phyloP scores from a whole-genome alignment of 306 rosid genomes.

The Quillaja saponaria region DNA sequence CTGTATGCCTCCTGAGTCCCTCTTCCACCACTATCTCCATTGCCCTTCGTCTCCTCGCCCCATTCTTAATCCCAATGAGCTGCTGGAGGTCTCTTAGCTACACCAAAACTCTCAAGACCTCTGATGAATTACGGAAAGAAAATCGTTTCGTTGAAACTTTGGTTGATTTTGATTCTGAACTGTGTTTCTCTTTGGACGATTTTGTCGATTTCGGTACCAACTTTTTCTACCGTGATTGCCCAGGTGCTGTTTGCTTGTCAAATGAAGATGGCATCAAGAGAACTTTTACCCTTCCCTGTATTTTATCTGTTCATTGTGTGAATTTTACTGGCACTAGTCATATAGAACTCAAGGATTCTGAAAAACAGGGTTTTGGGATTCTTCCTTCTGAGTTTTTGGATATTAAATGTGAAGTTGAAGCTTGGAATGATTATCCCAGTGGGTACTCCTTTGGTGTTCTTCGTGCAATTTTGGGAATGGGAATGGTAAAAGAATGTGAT shows the following conservation, averaged over 20 bases:
- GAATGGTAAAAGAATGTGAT: conserved; percentile 29
- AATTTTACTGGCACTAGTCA: conserved; percentile 7
- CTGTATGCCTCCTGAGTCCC: conserved; percentile 52
- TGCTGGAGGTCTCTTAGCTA: conserved; percentile 43
- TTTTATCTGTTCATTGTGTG: conserved; percentile 54
- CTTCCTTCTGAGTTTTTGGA: conserved; percentile 64
- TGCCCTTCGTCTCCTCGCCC: conserved; percentile 62
- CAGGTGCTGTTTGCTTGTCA: conserved; percentile 57
- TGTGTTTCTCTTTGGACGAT: conserved; percentile 52
- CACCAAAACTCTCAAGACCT: conserved; percentile 46
- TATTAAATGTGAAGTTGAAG: conserved; percentile 48
- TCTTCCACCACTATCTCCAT: conserved; percentile 63
- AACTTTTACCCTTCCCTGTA: conserved; percentile 55
- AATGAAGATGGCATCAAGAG: conserved; percentile 25
- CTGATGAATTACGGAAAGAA: conserved; percentile 20
- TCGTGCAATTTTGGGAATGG: conserved; percentile 39
- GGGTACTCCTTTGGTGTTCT: conserved; percentile 41
- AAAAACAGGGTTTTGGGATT: conserved; percentile 20
- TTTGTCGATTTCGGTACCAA: conserved; percentile 36
- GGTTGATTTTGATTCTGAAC: conserved; percentile 38
- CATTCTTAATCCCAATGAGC: conserved; percentile 25
- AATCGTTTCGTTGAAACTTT: conserved; percentile 15
- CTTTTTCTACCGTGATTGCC: conserved; percentile 66
- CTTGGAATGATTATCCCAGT: conserved; percentile 62
- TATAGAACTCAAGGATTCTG: neutral